Percentiles rank a stretch among this genome's conserved stretches.
These are phyloP conservation scores for Tubosaeta sp. DNA, from an alignment of 768 basidiomycete genomes.

Conservation along the genomic window DNA sequence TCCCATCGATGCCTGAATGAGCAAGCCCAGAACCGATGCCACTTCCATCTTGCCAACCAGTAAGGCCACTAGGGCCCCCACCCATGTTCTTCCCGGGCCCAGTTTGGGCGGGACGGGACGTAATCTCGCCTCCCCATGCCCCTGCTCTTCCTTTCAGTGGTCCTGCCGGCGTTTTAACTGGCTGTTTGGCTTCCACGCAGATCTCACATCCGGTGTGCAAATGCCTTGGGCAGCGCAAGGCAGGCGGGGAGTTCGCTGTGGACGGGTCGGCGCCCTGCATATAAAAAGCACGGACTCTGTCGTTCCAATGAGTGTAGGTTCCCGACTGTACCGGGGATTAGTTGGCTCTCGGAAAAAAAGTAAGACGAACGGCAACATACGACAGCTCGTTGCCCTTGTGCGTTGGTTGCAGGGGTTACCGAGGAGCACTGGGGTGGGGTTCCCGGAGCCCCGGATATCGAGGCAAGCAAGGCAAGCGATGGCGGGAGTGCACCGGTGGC, in stretches of 20 bases:
- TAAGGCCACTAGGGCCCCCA: conserved; percentile 46
- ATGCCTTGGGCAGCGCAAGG: conserved; percentile 68
- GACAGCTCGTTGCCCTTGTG: conserved; percentile 7
- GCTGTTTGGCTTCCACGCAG: conserved; percentile 59
- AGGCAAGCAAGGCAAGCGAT: conserved; percentile 25
- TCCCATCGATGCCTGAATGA: conserved; percentile 52
- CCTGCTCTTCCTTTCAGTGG: conserved; percentile 17
- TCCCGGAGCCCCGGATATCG: conserved; percentile 22
- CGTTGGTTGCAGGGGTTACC: neutral
- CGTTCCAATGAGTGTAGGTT: conserved; percentile 26
- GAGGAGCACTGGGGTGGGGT: conserved; percentile 3
- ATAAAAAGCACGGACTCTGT: conserved; percentile 51
- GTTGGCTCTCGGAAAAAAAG: neutral
- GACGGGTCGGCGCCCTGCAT: conserved; percentile 57
- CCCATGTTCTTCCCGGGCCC: conserved; percentile 23
- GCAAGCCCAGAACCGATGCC: conserved; percentile 71
- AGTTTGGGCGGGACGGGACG: conserved; percentile 18
- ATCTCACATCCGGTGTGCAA: conserved; percentile 71
- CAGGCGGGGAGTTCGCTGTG: conserved; percentile 58
- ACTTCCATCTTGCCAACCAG: conserved; percentile 71
- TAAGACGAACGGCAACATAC: conserved; percentile 8
- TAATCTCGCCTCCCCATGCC: conserved; percentile 26
- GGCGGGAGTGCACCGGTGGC: conserved; percentile 25
- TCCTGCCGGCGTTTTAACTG: conserved; percentile 24
- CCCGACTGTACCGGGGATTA: conserved; percentile 5